A percentile compares a stretch with the other conserved stretches of the same genome.
phyloP scores from a whole-genome alignment of 352 stramenopile genomes.

The Globisporangium canariense region DNA sequence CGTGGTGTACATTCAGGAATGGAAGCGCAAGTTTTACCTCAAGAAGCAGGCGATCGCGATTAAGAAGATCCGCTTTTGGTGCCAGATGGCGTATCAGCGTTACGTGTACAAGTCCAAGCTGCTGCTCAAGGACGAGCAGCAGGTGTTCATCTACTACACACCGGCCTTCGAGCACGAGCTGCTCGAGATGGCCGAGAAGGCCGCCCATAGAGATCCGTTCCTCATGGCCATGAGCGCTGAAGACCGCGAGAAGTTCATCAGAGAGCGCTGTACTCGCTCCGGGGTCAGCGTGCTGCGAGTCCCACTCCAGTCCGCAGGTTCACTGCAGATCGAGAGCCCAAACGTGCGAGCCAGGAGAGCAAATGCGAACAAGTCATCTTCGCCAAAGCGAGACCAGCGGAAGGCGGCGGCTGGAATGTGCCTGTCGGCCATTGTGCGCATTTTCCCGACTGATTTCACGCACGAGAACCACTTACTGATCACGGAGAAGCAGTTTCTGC shows the following conservation, averaged over 20 bases:
- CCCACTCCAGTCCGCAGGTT: constrained; percentile 24
- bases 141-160: constrained; percentile 79
- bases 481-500: constrained; percentile 56
- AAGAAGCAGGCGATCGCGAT: constrained; percentile 65
- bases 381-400: not conserved
- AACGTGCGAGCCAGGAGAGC: constrained; percentile 19
- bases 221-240: constrained; percentile 46
- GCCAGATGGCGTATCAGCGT: constrained; percentile 67
- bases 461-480: constrained; percentile 53
- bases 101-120: constrained; percentile 51
- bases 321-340: constrained; percentile 12
- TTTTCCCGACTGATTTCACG: constrained; percentile 41
- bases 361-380: not conserved
- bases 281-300: constrained; percentile 57
- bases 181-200: constrained; percentile 46
- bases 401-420: not conserved
- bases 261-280: constrained; percentile 42
- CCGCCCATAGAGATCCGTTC: constrained; percentile 57
- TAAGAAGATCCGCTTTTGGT: constrained; percentile 80
- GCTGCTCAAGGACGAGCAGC: constrained; percentile 49
- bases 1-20: constrained; percentile 48
- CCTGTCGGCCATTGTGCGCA: constrained; percentile 41
- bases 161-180: constrained; percentile 47
- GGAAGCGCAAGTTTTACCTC: constrained; percentile 43
- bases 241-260: constrained; percentile 43